Conservation (phyloP, 225 moss, liverwort and hornwort species). For the Lunularia cruciata region DNA sequence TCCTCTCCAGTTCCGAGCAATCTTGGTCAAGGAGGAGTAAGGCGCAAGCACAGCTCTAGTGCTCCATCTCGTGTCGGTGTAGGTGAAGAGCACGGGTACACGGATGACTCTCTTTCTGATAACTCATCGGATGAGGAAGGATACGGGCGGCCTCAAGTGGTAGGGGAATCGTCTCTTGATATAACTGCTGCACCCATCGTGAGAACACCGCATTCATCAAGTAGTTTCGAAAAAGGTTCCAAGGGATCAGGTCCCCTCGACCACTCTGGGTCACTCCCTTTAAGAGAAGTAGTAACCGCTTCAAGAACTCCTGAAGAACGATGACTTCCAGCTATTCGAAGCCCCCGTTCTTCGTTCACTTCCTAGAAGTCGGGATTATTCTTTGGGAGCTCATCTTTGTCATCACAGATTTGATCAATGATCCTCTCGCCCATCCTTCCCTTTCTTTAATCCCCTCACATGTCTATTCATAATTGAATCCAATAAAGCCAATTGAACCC, state of each 20-base stretch:
- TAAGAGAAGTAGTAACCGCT: conserved; percentile 36
- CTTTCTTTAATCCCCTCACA: neutral
- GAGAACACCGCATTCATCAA: conserved; percentile 47
- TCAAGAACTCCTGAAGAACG: conserved; percentile 26
- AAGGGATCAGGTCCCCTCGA: conserved; percentile 53
- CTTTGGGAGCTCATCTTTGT: neutral
- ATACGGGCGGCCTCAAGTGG: conserved; percentile 35
- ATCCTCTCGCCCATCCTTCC: too few species aligned
- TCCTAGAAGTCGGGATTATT: neutral
- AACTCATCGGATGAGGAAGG: conserved; percentile 47
- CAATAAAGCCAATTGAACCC: conserved; percentile 19
- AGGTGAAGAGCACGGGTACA: conserved; percentile 32
- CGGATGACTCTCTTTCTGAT: conserved; percentile 43
- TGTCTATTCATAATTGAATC: conserved; percentile 13
- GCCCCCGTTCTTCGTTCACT: neutral
- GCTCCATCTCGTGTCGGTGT: conserved; percentile 41
- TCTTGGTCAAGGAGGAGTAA: conserved; percentile 28
- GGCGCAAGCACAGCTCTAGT: conserved; percentile 48
- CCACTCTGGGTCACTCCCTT: conserved; percentile 53
- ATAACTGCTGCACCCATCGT: conserved; percentile 22
- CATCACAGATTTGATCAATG: neutral
- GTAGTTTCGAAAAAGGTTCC: conserved; percentile 52
- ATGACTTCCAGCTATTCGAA: neutral
- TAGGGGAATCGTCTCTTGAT: conserved; percentile 47
- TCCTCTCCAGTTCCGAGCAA: conserved; percentile 58